Base-by-base conservation (phyloP, 148 eudicot species). In the Spergularia marina region DNA sequence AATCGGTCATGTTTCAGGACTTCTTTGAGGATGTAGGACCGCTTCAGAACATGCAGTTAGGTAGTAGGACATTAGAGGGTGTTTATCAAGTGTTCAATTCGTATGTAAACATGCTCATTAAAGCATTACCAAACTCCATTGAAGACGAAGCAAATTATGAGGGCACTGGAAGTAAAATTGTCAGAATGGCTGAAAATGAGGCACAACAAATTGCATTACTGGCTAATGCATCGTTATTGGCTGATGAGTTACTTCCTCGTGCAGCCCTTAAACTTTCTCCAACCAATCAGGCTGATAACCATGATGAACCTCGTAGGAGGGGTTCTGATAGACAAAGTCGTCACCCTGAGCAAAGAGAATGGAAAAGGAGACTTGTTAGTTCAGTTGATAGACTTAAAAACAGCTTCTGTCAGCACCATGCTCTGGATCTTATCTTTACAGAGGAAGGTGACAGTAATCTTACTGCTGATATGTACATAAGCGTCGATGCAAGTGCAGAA, bases 1-100 rank as follows among this genome's bases (percentile, higher is more conserved):
- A 2, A 30, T 30, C 36, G 2, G 36, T 30, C 36, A 30, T 30
- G 4, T 30, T 81, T 59, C 87, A 94, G 98, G 97, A 94, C 76
- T 91, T 94, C 73, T 90, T 94, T 76, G 97, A 91, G 74, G 98
- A 94, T 83, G 98, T 94, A 71, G 97, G 90, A 69, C 93, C 98
- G 62, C 88, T 94, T 17, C 83, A 88, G 73, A 89, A 91, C 75
- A 92, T 95, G 97, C 96, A 95, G 70, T 83, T 95, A 75, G 97
- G 97, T 44, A 89, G 92, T 73, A 92, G 86, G 85, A 89, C 93
- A 52, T 82, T 94, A 70, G 98, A 94, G 71, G 98, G 98, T 68
- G 86, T 95, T 65, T 92, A 84, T 87, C 90, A 92, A 80, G 91
- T 94, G 66, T 94, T 87, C 68, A 90, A 84, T 82, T 83, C 96